A percentile compares a stretch with the other conserved stretches of the same genome.
phyloP scores from a whole-genome alignment of 768 basidiomycete species.

The Clitopilus passeckerianus region DNA sequence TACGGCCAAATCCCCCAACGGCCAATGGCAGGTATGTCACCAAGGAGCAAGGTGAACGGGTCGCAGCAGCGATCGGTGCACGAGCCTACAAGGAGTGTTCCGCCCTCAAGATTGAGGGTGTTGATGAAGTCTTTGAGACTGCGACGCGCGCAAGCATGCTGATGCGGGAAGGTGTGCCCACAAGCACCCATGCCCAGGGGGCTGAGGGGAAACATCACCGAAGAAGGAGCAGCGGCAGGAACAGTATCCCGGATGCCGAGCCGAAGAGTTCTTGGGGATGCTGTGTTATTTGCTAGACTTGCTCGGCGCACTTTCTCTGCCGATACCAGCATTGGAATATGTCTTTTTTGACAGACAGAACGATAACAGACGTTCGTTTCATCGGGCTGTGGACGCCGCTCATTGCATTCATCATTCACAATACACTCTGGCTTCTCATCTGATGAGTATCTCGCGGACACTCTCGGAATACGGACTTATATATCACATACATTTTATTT shows the following conservation, averaged over 20 bases:
- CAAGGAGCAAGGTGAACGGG: constrained; percentile 76
- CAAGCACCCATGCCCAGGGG: constrained; percentile 32
- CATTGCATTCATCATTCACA: neutral
- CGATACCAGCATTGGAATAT: neutral
- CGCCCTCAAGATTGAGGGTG: constrained; percentile 84
- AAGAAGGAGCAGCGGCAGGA: constrained; percentile 48
- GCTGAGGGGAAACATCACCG: constrained; percentile 41
- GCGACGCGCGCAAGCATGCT: constrained; percentile 97
- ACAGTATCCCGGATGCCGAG: constrained; percentile 35
- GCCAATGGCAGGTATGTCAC: constrained; percentile 56
- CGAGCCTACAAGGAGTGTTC: constrained; percentile 94
- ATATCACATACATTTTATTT: neutral
- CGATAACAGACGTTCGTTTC: neutral
- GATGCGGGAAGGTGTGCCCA: constrained; percentile 79
- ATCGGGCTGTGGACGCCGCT: neutral
- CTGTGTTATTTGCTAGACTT: constrained; percentile 60
- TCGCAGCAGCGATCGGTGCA: constrained; percentile 82
- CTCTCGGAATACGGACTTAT: neutral
- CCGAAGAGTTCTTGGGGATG: constrained; percentile 58
- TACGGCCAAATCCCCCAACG: constrained; percentile 57
- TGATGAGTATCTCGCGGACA: neutral
- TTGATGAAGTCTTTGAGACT: constrained; percentile 96
- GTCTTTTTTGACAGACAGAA: neutral
- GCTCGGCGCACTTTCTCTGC: neutral
- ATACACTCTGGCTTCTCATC: neutral